Evolutionary conservation across 2,329 filamentous ascomycete species (phyloP).

Genomic region (Xylariaceae sp.): DNA sequence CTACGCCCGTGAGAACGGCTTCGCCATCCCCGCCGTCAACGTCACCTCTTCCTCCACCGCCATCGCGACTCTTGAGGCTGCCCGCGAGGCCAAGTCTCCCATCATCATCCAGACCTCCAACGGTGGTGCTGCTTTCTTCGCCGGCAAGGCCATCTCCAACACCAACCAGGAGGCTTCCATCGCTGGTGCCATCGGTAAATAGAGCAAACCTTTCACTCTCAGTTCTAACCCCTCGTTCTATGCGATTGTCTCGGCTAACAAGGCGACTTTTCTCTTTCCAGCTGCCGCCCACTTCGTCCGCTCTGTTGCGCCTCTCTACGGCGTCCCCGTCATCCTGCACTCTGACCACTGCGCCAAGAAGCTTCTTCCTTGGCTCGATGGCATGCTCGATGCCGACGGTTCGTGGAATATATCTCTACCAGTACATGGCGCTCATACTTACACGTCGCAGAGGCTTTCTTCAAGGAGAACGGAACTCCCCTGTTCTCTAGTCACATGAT

Average conservation of each 20-base stretch:
- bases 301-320: slow-evolving; percentile 78
- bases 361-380: slow-evolving; percentile 95
- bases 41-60: slow-evolving; percentile 88
- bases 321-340: slow-evolving; percentile 86
- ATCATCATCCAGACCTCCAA: slow-evolving; percentile 92
- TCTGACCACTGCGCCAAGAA: slow-evolving; percentile 99
- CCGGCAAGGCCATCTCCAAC: slow-evolving; percentile 84
- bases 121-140: slow-evolving; percentile 89
- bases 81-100: slow-evolving; percentile 83
- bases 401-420: background rate
- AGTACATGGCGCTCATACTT: slow-evolving; percentile 35
- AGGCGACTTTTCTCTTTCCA: background rate
- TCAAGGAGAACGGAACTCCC: slow-evolving; percentile 87
- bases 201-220: background rate
- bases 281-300: slow-evolving; percentile 93
- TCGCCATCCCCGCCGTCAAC: slow-evolving; percentile 88
- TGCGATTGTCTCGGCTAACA: slow-evolving; percentile 5
- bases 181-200: slow-evolving; percentile 61
- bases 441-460: slow-evolving; percentile 64
- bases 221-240: background rate
- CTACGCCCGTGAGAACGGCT: slow-evolving; percentile 58
- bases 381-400: slow-evolving; percentile 51
- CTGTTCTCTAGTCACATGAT: slow-evolving; percentile 99
- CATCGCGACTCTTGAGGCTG: slow-evolving; percentile 87
- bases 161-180: slow-evolving; percentile 80